Percentiles rank a stretch among this genome's conserved stretches.
phyloP scores from a whole-genome alignment of 345 rosid genomes.

The Citrus inodora region DNA sequence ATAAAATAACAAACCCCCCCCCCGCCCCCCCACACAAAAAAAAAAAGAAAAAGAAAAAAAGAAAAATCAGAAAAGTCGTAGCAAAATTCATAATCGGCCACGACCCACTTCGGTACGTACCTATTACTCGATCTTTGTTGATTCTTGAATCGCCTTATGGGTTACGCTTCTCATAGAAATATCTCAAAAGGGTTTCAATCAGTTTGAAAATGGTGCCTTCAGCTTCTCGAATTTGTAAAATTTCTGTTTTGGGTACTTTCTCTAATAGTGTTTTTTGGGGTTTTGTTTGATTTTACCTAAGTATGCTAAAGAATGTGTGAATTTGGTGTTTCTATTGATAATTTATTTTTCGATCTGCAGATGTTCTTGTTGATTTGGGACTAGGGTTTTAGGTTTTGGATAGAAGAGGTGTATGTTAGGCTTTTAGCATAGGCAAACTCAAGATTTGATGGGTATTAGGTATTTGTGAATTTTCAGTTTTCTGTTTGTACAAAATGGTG shows the following conservation, averaged over 20 bases:
- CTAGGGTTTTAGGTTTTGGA: conserved; percentile 27
- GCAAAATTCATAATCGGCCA: neutral
- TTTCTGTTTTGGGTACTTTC: neutral
- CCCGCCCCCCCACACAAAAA: no score
- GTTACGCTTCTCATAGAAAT: conserved; percentile 4
- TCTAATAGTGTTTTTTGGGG: neutral
- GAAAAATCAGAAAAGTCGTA: neutral
- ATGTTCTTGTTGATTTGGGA: conserved; percentile 7
- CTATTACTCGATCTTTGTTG: neutral
- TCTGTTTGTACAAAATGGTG: conserved; percentile 29
- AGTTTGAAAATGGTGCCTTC: neutral
- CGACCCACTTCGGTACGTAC: neutral
- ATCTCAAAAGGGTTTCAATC: neutral
- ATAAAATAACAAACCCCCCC: neutral
- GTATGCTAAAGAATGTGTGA: neutral
- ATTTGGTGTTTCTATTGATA: conserved; percentile 10
- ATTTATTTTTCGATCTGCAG: conserved; percentile 14
- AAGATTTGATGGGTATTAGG: conserved; percentile 17
- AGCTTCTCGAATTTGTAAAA: neutral
- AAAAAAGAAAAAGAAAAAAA: no score
- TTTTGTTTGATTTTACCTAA: neutral
- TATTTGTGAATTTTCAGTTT: conserved; percentile 1
- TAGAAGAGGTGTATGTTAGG: conserved; percentile 5
- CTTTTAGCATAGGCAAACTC: conserved; percentile 12
- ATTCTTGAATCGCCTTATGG: conserved; percentile 8